phyloP scores from a whole-genome alignment of 768 basidiomycete genomes.

The Xerocomellus amylosporus region DNA sequence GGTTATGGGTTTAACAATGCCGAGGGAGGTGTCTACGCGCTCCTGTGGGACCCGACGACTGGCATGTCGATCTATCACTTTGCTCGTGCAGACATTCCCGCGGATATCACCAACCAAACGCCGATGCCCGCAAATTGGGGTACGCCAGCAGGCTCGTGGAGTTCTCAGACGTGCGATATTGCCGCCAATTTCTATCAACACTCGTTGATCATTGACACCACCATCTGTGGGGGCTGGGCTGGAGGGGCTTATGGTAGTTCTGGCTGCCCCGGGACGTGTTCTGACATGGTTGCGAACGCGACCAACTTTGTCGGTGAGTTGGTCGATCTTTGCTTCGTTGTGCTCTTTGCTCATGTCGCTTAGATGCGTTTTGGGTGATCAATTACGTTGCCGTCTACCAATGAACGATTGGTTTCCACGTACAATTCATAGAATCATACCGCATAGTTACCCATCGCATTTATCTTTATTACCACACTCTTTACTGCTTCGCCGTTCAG shows the following conservation, averaged over 20 bases:
- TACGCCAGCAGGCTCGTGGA: constrained; percentile 50
- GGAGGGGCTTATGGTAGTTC: constrained; percentile 23
- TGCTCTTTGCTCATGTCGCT: constrained; percentile 7
- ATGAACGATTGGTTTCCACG: constrained; percentile 2
- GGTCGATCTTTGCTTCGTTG: background rate
- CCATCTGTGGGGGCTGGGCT: constrained; percentile 35
- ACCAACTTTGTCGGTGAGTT: constrained; percentile 49
- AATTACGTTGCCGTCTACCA: constrained; percentile 57
- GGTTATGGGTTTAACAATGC: constrained; percentile 33
- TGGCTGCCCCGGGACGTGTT: constrained; percentile 44
- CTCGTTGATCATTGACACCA: constrained; percentile 41
- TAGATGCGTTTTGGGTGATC: constrained; percentile 56
- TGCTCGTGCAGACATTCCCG: constrained; percentile 47
- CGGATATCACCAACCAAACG: constrained; percentile 43
- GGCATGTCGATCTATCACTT: constrained; percentile 62
- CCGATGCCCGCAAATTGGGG: constrained; percentile 54
- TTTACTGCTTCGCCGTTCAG: constrained; percentile 6
- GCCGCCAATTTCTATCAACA: constrained; percentile 51
- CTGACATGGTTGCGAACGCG: constrained; percentile 50
- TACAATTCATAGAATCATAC: background rate
- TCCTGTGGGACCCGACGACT: constrained; percentile 45
- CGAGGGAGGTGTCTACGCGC: constrained; percentile 53
- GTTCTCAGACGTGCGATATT: constrained; percentile 48
- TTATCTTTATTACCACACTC: background rate
- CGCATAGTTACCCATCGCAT: background rate